Percentiles rank a stretch among this genome's conserved stretches.
phyloP scores from a whole-genome alignment of 148 eudicot species.

The Diospyros kaki region DNA sequence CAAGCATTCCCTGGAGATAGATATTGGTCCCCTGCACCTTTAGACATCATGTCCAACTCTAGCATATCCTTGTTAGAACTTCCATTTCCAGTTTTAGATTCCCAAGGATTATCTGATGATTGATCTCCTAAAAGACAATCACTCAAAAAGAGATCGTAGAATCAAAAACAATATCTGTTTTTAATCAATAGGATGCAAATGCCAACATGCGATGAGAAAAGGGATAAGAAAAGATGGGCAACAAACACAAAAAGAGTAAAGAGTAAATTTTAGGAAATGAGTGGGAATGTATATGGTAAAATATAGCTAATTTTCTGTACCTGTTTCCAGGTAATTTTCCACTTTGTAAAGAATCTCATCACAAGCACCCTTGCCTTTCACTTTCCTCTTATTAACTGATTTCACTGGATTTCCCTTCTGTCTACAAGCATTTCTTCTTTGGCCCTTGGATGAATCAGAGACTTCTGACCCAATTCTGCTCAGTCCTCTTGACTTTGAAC shows the following conservation, averaged over 20 bases:
- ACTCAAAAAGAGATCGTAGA: background rate
- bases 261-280: background rate
- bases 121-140: conserved; percentile 30
- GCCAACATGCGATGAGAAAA: background rate
- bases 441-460: conserved; percentile 22
- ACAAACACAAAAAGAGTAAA: background rate
- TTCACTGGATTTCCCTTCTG: conserved; percentile 37
- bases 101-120: conserved; percentile 27
- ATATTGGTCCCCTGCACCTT: conserved; percentile 27
- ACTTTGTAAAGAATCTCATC: conserved; percentile 20
- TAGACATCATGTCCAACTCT: conserved; percentile 20
- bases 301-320: conserved; percentile 22
- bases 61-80: conserved; percentile 21
- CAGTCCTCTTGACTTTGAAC: conserved; percentile 31
- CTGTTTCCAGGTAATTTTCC: conserved; percentile 38
- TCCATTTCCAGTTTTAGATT: conserved; percentile 20
- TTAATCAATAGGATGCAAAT: background rate
- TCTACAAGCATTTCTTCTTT: conserved; percentile 31
- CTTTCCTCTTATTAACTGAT: conserved; percentile 22
- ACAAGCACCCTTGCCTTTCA: conserved; percentile 28
- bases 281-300: background rate
- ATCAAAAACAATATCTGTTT: background rate
- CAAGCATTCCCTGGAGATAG: conserved; percentile 60
- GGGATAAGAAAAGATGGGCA: conserved; percentile 5
- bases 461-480: conserved; percentile 32